A percentile compares a stretch with the other conserved stretches of the same genome.
These are phyloP conservation scores for Eucommia ulmoides DNA, from an alignment of 257 asterid species.

Conservation along the genomic window DNA sequence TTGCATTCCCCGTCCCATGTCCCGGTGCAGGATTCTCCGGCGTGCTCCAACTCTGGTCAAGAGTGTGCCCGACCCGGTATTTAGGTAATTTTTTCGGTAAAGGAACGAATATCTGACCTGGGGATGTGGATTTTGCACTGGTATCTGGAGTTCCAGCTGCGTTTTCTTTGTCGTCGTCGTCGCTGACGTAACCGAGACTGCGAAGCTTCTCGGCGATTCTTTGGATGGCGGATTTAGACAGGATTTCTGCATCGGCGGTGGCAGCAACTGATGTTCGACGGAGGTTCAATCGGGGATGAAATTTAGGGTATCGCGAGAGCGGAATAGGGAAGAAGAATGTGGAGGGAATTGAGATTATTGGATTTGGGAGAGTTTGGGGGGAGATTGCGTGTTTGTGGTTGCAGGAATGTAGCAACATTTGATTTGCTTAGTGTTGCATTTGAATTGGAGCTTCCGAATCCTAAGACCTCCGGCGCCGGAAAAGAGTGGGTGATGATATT, in stretches of 20 bases:
- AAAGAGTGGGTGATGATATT: no score
- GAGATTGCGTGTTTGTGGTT: no score
- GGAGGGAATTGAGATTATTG: conserved; percentile 18
- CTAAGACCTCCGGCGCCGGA: no score
- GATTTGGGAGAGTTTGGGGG: no score
- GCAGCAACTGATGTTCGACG: conserved; percentile 25
- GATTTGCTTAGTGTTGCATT: no score
- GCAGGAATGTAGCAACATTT: no score
- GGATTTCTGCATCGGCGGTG: conserved; percentile 20
- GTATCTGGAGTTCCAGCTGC: conserved; percentile 9
- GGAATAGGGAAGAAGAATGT: conserved; percentile 4
- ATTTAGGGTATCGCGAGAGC: conserved; percentile 3
- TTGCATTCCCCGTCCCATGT: conserved; percentile 65
- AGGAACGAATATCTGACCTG: conserved; percentile 82
- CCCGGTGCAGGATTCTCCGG: conserved; percentile 80
- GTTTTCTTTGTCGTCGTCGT: conserved; percentile 17
- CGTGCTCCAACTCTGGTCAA: conserved; percentile 93
- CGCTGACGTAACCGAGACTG: conserved; percentile 72
- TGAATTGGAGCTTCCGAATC: no score
- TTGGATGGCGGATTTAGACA: conserved; percentile 63
- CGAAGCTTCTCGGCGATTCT: conserved; percentile 87
- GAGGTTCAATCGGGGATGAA: conserved; percentile 24
- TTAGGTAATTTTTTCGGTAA: conserved; percentile 59
- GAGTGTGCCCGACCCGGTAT: conserved; percentile 77
- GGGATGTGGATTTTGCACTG: conserved; percentile 27